Conservation (phyloP, 108 stramenopile species). For the Ochromonas danica region DNA sequence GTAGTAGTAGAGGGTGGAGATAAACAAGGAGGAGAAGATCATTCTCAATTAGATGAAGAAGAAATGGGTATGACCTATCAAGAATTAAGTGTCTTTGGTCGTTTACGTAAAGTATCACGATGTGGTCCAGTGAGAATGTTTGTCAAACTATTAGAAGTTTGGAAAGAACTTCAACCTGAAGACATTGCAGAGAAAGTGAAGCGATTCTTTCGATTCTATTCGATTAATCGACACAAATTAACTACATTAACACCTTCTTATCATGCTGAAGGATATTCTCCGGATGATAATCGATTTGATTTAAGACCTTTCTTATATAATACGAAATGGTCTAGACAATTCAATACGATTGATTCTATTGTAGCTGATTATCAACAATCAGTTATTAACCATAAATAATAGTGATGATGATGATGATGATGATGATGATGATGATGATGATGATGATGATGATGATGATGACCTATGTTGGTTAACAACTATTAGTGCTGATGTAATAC, state of each 20-base stretch:
- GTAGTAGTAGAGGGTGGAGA: slow-evolving; percentile 48
- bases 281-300: slow-evolving; percentile 98
- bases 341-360: slow-evolving; percentile 68
- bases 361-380: neutral
- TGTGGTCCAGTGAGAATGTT: slow-evolving; percentile 95
- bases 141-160: slow-evolving; percentile 69
- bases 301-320: slow-evolving; percentile 90
- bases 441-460: too few species aligned
- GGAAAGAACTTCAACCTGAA: slow-evolving; percentile 70
- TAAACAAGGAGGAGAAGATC: slow-evolving; percentile 8
- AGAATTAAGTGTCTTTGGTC: slow-evolving; percentile 88
- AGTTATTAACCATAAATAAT: too few species aligned
- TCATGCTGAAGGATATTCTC: slow-evolving; percentile 92
- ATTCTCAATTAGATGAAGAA: slow-evolving; percentile 88
- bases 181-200: slow-evolving; percentile 80
- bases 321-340: slow-evolving; percentile 81
- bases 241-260: slow-evolving; percentile 95
- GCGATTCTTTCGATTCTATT: slow-evolving; percentile 89
- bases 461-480: too few species aligned
- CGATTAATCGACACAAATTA: slow-evolving; percentile 97
- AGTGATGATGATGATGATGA: too few species aligned
- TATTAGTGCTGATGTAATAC: too few species aligned
- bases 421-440: too few species aligned
- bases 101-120: slow-evolving; percentile 79
- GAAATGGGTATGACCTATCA: slow-evolving; percentile 99